Conservation (phyloP, 164 flowering plant genomes). For the Tetracentron sinense region DNA sequence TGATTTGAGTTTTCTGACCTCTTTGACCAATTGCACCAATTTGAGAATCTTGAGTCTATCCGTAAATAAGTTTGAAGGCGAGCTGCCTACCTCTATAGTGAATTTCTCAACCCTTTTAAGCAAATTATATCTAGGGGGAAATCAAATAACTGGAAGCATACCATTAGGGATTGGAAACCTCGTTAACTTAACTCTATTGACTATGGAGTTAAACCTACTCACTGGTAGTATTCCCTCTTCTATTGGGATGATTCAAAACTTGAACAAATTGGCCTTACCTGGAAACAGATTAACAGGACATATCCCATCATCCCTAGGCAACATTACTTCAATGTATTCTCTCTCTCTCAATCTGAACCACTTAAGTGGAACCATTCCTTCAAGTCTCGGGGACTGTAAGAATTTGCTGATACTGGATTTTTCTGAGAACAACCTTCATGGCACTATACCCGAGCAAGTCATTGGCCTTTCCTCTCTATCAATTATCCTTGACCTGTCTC, state of each 20-base stretch:
- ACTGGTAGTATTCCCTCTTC: constrained; percentile 6
- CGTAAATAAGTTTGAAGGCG: not conserved
- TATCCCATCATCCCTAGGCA: constrained; percentile 13
- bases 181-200: not conserved
- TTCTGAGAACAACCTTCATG: not conserved
- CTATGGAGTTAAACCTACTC: not conserved
- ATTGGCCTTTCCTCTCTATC: not conserved
- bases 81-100: constrained; percentile 5
- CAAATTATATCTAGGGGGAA: not conserved
- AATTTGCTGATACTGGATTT: not conserved
- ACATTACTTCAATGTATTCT: not conserved
- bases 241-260: not conserved
- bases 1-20: constrained; percentile 3
- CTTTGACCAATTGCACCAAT: constrained; percentile 16
- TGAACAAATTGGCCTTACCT: not conserved
- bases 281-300: not conserved
- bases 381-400: not conserved
- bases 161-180: not conserved
- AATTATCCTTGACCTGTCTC: not conserved
- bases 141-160: constrained; percentile 8
- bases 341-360: not conserved
- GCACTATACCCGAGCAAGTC: not conserved
- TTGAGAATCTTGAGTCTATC: not conserved
- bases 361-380: not conserved
- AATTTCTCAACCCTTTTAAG: constrained; percentile 5